Base-by-base conservation (phyloP, 2,329 filamentous ascomycete species). In the Blastomyces percursus region DNA sequence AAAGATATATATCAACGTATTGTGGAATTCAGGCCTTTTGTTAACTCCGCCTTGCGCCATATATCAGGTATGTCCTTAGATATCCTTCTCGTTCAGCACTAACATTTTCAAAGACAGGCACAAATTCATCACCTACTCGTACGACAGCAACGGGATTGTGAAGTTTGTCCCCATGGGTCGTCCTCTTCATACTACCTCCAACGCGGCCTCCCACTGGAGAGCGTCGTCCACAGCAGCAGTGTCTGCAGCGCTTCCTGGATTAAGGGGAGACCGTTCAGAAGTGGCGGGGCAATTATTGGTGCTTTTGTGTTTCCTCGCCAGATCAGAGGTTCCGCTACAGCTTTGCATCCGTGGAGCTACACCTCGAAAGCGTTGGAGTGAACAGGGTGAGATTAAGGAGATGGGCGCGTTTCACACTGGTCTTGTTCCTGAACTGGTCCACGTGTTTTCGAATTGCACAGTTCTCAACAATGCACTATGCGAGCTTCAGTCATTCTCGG, bases 281-380 rank as follows among this genome's bases (percentile, higher is more conserved):
- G 32, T 27, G 32, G 27, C 56, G 12, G 42, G 42, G 12, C 56
- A 44, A 44, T 59, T 59, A 46, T 8, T 40, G 32, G 38, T 59
- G 38, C 56, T 59, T 46, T 59, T 59, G 38, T 59, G 56, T 59
- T 59, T 59, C 38, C 56, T 59, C 32, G 56, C 38, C 35, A 59
- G 56, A 59, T 42, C 38, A 16, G 56, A 44, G 19, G 56, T 59
- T 42, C 56, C 56, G 1, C 56, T 59, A 24, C 35, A 59, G 35
- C 56, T 59, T 46, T 59, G 56, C 38, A 7, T 59, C 38, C 56
- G 38, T 42, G 56, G 56, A 42, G 56, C 56, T 46, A 12, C 42
- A 59, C 56, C 38, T 27, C 38, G 56, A 46, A 59, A 59, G n/a
- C 38, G 56, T 12, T 59, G 56, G 56, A 27, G 42, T 44, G 38